These are phyloP conservation scores for Pythium pectinolyticum DNA, from an alignment of 352 stramenopile species.

Conservation along the genomic window DNA sequence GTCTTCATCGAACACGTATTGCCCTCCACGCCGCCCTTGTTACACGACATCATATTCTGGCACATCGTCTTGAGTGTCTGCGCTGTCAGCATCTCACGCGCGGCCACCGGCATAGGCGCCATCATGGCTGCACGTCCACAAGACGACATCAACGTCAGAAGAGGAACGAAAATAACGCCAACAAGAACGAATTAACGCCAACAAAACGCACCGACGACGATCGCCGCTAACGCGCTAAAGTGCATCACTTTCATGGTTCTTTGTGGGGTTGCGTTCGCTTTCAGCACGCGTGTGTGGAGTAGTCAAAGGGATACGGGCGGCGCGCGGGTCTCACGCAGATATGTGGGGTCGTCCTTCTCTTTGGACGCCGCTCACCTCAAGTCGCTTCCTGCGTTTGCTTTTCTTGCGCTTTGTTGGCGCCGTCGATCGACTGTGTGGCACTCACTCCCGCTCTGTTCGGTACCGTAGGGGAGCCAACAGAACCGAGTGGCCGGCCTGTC, in stretches of 20 bases:
- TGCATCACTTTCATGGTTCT: constrained; percentile 21
- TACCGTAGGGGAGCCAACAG: constrained; percentile 4
- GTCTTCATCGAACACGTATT: constrained; percentile 30
- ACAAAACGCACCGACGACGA: constrained; percentile 18
- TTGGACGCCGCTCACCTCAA: background rate
- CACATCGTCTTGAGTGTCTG: constrained; percentile 25
- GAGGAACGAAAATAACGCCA: background rate
- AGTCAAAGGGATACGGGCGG: no score
- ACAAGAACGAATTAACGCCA: background rate
- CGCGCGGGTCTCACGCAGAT: no score
- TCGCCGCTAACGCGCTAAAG: constrained; percentile 9
- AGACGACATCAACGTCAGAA: background rate
- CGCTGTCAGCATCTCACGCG: background rate
- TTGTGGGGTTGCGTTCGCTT: background rate
- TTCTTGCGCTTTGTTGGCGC: constrained; percentile 9
- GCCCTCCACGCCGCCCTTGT: constrained; percentile 20
- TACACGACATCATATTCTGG: constrained; percentile 30
- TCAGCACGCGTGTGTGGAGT: background rate
- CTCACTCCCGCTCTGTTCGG: background rate
- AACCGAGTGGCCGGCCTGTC: background rate
- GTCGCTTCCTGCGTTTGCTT: background rate
- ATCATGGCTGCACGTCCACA: constrained; percentile 2
- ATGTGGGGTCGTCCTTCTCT: background rate
- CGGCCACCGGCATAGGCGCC: constrained; percentile 2
- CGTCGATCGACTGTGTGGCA: constrained; percentile 5